Evolutionary conservation across 208 protist genomes (phyloP), one percentile per base, ranked within the genome.

Genomic region (Acanthamoeba quina): DNA sequence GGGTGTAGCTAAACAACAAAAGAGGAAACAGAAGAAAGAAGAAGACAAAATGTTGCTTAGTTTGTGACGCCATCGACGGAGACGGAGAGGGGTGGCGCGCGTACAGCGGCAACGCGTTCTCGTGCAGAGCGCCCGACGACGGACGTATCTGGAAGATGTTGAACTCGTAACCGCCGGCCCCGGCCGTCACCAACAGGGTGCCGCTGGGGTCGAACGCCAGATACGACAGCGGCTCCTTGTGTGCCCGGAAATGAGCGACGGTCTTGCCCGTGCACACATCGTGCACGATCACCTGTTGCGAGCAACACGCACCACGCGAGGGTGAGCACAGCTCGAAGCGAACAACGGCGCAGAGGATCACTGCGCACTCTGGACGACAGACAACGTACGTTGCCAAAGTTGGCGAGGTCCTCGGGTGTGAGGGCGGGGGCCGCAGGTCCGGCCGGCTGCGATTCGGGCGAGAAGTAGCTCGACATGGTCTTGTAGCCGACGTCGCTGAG

Each of bases 121-220:
- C 62, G 41, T 92, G 86, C 24, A 74, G 21, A 19, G 56, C 52
- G 2, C 37, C 41, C 3, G 34, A 15, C 34, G 56, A 78, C 5
- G 86, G 86, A 17, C 21, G 44, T 29, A 92, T 92, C 41, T 92
- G 86, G 86, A 92, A 92, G 60, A 92, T 41, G n/a, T 92, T 92
- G 54, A 92, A 74, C 29, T 92, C 86, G n/a, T 74, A 76, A 29
- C 86, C 86, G 49, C 86, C 41, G 5, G 41, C 86, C 31, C 44
- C 37, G n/a, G 64, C 86, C 26, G 86, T 92, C 21, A 92, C 64
- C 56, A 92, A 47, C 56, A 92, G 64, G n/a, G 86, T 92, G 49
- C 86, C 86, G 60, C 86, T 92, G 0, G 86, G 86, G 24, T 92
- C 86, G 24, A 92, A 92, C 26, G 86, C 86, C 26, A 92, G 54